Conservation (phyloP, 495 filamentous ascomycete species). For the Penicillium silybi region DNA sequence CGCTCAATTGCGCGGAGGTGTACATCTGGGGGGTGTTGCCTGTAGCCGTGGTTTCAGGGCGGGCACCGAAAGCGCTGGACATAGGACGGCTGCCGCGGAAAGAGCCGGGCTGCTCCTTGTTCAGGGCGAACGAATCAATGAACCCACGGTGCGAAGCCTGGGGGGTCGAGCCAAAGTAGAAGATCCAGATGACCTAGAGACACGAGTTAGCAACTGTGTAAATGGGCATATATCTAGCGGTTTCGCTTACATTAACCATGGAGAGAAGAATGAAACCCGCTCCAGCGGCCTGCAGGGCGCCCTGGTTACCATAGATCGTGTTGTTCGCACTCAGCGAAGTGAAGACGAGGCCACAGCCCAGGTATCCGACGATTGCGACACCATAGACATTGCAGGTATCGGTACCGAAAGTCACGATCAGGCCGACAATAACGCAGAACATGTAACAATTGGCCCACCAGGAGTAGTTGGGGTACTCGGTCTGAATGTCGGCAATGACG, state of each 20-base stretch:
- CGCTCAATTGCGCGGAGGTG: slow-evolving; percentile 88
- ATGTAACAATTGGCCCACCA: slow-evolving; percentile 90
- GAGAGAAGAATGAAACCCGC: slow-evolving; percentile 95
- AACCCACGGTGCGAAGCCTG: slow-evolving; percentile 84
- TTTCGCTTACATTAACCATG: slow-evolving; percentile 76
- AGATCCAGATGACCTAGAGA: slow-evolving; percentile 92
- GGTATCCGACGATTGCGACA: slow-evolving; percentile 86
- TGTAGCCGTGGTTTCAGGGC: slow-evolving; percentile 78
- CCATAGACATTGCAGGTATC: slow-evolving; percentile 82
- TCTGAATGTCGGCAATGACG: slow-evolving; percentile 63
- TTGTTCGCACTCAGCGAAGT: slow-evolving; percentile 80
- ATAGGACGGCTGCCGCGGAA: slow-evolving; percentile 63
- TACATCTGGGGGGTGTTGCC: slow-evolving; percentile 90
- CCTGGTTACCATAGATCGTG: slow-evolving; percentile 65
- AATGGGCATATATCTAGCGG: neutral
- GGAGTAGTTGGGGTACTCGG: slow-evolving; percentile 70
- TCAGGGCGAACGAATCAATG: slow-evolving; percentile 91
- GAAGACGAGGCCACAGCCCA: slow-evolving; percentile 75
- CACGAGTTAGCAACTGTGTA: slow-evolving; percentile 3
- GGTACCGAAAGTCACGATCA: slow-evolving; percentile 75
- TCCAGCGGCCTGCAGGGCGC: slow-evolving; percentile 76
- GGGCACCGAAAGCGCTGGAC: slow-evolving; percentile 47
- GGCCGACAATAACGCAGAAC: slow-evolving; percentile 73
- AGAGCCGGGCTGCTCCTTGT: slow-evolving; percentile 69
- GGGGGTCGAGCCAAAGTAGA: slow-evolving; percentile 94